Percentiles rank a stretch among this genome's conserved stretches.
These are phyloP conservation scores for Cyphellophora attinorum DNA, from an alignment of 2,329 filamentous ascomycete species.

Conservation along the genomic window DNA sequence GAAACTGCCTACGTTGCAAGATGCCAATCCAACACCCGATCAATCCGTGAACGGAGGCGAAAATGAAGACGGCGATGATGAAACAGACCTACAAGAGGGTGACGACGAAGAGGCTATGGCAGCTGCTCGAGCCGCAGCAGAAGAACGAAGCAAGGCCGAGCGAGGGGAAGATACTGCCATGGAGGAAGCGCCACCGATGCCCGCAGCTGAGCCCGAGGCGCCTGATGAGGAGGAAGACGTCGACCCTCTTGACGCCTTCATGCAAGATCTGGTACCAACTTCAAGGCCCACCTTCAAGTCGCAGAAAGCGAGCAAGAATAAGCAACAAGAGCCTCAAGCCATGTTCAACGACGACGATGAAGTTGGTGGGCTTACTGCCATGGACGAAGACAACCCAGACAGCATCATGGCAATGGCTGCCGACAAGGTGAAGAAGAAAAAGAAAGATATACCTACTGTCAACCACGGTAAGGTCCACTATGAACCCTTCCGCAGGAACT, in stretches of 20 bases:
- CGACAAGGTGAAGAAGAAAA: slow-evolving; percentile 49
- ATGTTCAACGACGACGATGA: slow-evolving; percentile 84
- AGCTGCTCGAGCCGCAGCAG: slow-evolving; percentile 73
- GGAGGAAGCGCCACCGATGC: slow-evolving; percentile 27
- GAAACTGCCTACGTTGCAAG: slow-evolving; percentile 69
- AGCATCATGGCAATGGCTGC: slow-evolving; percentile 51
- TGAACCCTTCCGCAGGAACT: slow-evolving; percentile 80
- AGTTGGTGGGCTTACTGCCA: slow-evolving; percentile 55
- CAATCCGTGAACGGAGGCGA: slow-evolving; percentile 35
- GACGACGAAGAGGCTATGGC: slow-evolving; percentile 83
- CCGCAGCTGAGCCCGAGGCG: slow-evolving; percentile 35
- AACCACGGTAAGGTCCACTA: slow-evolving; percentile 83
- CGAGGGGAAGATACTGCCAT: slow-evolving; percentile 23
- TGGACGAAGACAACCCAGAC: slow-evolving; percentile 53
- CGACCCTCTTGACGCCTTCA: slow-evolving; percentile 94
- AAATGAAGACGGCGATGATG: slow-evolving; percentile 59
- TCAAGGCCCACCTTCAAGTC: slow-evolving; percentile 15
- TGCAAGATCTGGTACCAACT: slow-evolving; percentile 58
- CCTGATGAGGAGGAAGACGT: slow-evolving; percentile 58
- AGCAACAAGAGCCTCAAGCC: slow-evolving; percentile 63
- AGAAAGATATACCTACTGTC: slow-evolving; percentile 84
- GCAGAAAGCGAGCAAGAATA: slow-evolving; percentile 36
- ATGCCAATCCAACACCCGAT: slow-evolving; percentile 49
- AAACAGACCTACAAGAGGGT: slow-evolving; percentile 66
- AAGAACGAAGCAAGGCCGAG: slow-evolving; percentile 52